Conservation (phyloP, 495 filamentous ascomycete genomes). For the Lindgomyces ingoldianus region DNA sequence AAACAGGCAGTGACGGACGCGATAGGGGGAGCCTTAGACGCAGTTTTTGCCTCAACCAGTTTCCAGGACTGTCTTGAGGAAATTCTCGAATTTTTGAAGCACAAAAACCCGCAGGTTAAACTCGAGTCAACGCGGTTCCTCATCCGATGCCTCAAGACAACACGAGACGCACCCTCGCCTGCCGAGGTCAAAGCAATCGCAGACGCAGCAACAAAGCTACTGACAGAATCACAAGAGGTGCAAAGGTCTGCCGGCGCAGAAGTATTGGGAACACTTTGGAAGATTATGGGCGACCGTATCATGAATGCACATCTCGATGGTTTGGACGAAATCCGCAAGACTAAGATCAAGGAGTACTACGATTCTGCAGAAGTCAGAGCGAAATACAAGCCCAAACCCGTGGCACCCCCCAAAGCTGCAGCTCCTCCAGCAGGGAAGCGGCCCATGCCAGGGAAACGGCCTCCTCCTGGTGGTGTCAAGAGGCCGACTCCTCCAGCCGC, state of each 20-base stretch:
- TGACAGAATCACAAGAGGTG: conserved; percentile 83
- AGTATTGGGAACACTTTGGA: conserved; percentile 92
- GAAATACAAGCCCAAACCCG: conserved; percentile 92
- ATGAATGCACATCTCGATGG: conserved; percentile 96
- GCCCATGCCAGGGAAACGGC: conserved; percentile 30
- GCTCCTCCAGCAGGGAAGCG: conserved; percentile 50
- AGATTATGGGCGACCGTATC: conserved; percentile 95
- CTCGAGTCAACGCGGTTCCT: conserved; percentile 90
- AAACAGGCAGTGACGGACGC: conserved; percentile 88
- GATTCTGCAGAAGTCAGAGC: conserved; percentile 93
- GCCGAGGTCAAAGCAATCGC: conserved; percentile 82
- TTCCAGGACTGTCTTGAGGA: conserved; percentile 87
- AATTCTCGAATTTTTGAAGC: conserved; percentile 76
- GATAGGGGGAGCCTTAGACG: conserved; percentile 78
- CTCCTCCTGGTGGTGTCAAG: conserved; percentile 47
- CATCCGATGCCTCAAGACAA: conserved; percentile 81
- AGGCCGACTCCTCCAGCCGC: conserved; percentile 55
- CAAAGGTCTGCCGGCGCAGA: conserved; percentile 88
- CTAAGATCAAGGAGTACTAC: conserved; percentile 93
- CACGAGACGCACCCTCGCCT: conserved; percentile 77
- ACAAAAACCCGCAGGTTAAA: conserved; percentile 98
- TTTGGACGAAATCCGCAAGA: conserved; percentile 92
- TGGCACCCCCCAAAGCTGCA: conserved; percentile 62
- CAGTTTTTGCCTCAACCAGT: conserved; percentile 76
- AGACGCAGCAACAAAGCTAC: conserved; percentile 80